Percentiles rank a stretch among this genome's conserved stretches.
Conservation (phyloP, 805 yeast genomes). For the Myxozyma sirexii region DNA sequence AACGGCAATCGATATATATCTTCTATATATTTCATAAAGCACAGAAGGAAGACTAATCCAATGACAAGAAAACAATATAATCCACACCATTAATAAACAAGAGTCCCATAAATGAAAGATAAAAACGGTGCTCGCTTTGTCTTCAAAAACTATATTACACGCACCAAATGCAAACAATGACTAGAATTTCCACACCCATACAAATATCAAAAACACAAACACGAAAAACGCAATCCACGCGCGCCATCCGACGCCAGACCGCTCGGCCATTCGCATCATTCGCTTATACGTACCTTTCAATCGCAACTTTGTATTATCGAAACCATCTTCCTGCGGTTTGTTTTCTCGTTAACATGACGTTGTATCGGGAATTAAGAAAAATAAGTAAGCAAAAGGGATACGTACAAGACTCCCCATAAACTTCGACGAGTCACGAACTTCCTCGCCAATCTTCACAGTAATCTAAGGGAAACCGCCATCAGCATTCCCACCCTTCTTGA, state of each 20-base stretch:
- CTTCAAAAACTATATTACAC: not conserved
- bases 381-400: not conserved
- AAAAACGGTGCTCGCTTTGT: too few species aligned
- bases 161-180: not conserved
- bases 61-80: too few species aligned
- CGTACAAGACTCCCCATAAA: slow-evolving; percentile 47
- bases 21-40: too few species aligned
- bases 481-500: not conserved
- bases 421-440: slow-evolving; percentile 57
- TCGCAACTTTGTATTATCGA: slow-evolving; percentile 51
- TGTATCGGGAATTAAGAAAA: not conserved
- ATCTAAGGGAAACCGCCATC: slow-evolving; percentile 38
- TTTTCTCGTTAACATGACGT: not conserved
- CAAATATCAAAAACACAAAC: slow-evolving; percentile 54
- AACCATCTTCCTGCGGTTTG: slow-evolving; percentile 45
- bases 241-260: slow-evolving; percentile 64
- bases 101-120: too few species aligned
- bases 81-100: too few species aligned
- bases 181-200: slow-evolving; percentile 50
- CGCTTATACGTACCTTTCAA: slow-evolving; percentile 57
- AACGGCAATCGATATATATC: too few species aligned
- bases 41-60: too few species aligned
- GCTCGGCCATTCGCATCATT: slow-evolving; percentile 66
- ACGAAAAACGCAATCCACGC: slow-evolving; percentile 57
- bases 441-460: slow-evolving; percentile 63